A percentile compares a stretch with the other conserved stretches of the same genome.
phyloP scores from a whole-genome alignment of 2,329 filamentous ascomycete species.

The Fusarium cicatricum region DNA sequence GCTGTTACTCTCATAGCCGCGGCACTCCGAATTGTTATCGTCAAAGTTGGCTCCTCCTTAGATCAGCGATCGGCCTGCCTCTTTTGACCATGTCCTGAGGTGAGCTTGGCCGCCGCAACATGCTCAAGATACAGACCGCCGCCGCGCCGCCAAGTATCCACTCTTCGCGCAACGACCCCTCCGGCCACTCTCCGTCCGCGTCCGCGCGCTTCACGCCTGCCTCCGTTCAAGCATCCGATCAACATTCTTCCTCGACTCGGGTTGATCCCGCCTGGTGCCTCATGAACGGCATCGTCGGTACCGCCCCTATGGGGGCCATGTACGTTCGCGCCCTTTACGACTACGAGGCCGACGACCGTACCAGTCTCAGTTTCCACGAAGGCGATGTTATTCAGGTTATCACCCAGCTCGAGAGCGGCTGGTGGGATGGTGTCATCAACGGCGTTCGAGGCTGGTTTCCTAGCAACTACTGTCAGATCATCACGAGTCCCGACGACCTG shows the following conservation, averaged over 20 bases:
- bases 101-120: constrained; percentile 44
- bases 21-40: constrained; percentile 24
- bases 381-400: constrained; percentile 99
- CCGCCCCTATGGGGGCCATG: constrained; percentile 72
- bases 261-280: constrained; percentile 41
- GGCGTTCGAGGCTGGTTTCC: constrained; percentile 98
- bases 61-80: constrained; percentile 44
- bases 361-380: constrained; percentile 94
- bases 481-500: constrained; percentile 78
- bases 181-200: constrained; percentile 41
- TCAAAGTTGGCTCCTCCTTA: constrained; percentile 31
- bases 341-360: constrained; percentile 97
- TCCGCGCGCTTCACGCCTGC: constrained; percentile 41
- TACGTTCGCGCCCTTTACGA: constrained; percentile 97
- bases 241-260: constrained; percentile 36
- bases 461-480: constrained; percentile 95
- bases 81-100: constrained; percentile 48
- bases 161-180: constrained; percentile 45
- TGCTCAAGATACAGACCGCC: constrained; percentile 45
- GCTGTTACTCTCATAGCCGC: constrained; percentile 25
- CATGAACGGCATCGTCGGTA: constrained; percentile 70
- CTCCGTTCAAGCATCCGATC: constrained; percentile 38
- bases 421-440: constrained; percentile 99
- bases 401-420: constrained; percentile 96
- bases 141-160: constrained; percentile 45